Evolutionary conservation across 2,329 filamentous ascomycete genomes (phyloP).

Genomic region (Helicocarpus griseus): DNA sequence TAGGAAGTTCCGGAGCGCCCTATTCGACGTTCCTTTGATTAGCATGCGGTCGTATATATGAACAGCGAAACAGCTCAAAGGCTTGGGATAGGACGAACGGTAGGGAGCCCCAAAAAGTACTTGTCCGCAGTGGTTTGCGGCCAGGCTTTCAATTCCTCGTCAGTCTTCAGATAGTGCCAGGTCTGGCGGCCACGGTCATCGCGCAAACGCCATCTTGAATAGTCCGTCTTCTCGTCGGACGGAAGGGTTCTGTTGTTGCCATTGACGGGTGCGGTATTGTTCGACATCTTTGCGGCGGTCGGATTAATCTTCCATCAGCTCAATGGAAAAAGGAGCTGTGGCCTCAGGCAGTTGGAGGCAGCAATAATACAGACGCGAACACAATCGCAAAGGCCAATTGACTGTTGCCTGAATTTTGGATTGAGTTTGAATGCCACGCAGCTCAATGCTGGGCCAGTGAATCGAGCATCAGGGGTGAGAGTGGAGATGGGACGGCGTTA

Average conservation of each 20-base stretch:
- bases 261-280: conserved; percentile 21
- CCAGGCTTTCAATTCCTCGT: conserved; percentile 65
- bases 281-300: neutral
- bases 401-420: neutral
- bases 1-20: conserved; percentile 63
- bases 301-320: neutral
- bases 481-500: too few relatives aligned
- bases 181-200: conserved; percentile 80
- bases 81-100: conserved; percentile 52
- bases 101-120: conserved; percentile 70
- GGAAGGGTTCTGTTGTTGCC: conserved; percentile 14
- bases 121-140: conserved; percentile 85
- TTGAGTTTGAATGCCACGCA: too few relatives aligned
- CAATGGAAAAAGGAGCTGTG: neutral
- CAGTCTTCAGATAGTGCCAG: conserved; percentile 78
- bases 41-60: neutral
- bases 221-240: conserved; percentile 56
- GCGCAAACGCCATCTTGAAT: conserved; percentile 70
- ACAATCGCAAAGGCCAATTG: neutral
- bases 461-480: too few relatives aligned
- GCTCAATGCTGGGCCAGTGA: too few relatives aligned
- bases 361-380: neutral
- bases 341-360: conserved; percentile 2
- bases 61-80: neutral
- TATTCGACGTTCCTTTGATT: conserved; percentile 27